Evolutionary conservation across 176 grass and related monocot species (phyloP).

Genomic region (Aegilops tauschii): DNA sequence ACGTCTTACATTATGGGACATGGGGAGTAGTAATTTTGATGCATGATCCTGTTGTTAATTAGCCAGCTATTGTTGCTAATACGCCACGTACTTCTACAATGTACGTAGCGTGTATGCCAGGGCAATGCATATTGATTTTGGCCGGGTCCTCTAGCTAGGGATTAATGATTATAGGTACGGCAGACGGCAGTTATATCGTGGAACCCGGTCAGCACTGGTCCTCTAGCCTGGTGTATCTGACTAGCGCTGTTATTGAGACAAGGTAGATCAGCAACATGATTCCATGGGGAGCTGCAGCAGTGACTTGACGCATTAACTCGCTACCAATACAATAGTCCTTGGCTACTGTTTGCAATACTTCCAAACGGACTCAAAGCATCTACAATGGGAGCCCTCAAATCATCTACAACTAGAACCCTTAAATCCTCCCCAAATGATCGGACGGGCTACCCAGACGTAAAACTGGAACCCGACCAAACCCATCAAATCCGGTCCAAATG

Average conservation of each 20-base stretch:
- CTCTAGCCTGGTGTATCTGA: not conserved
- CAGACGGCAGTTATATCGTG: not conserved
- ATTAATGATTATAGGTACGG: not conserved
- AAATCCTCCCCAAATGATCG: too few relatives aligned
- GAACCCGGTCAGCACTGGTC: not conserved
- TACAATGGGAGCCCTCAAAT: too few relatives aligned
- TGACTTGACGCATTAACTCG: conserved; percentile 17
- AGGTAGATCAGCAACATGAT: not conserved
- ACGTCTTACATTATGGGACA: too few relatives aligned
- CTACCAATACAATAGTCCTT: not conserved
- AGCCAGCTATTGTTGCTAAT: not conserved
- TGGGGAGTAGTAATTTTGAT: not conserved
- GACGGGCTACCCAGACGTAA: too few relatives aligned
- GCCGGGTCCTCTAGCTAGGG: not conserved
- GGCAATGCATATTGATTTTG: not conserved
- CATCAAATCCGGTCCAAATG: too few relatives aligned
- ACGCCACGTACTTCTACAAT: not conserved
- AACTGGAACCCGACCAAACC: too few relatives aligned
- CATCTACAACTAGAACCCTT: too few relatives aligned
- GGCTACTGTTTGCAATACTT: not conserved
- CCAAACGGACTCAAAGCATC: too few relatives aligned
- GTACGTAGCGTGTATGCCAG: not conserved
- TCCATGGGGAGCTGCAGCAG: conserved; percentile 4
- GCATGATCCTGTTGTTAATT: not conserved
- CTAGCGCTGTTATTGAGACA: not conserved